Evolutionary conservation across 192 early-diverging fungal genomes (phyloP).

Genomic region (Linnemannia hyalina): DNA sequence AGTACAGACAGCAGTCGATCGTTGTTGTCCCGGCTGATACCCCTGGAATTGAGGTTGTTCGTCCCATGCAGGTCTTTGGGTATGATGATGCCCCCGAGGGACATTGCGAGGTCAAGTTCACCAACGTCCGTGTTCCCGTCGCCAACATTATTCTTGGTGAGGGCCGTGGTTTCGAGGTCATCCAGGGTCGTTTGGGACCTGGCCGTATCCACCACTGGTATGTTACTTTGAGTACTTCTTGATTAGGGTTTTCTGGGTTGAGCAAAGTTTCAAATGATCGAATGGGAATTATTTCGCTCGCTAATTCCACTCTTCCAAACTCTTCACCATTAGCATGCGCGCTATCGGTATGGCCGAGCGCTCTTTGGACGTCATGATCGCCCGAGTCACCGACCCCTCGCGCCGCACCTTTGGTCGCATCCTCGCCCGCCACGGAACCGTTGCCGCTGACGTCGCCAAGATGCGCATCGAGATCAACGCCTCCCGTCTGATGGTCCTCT

Average conservation of each 20-base stretch:
- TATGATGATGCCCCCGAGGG: constrained; percentile 98
- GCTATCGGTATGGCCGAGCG: constrained; percentile 93
- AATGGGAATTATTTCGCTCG: background rate
- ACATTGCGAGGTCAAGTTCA: constrained; percentile 93
- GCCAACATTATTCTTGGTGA: constrained; percentile 92
- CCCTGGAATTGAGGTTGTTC: constrained; percentile 83
- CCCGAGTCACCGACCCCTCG: constrained; percentile 78
- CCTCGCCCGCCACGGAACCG: constrained; percentile 85
- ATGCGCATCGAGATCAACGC: constrained; percentile 92
- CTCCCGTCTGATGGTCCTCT: constrained; percentile 89
- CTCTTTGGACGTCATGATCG: constrained; percentile 85
- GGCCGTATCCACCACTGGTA: constrained; percentile 95
- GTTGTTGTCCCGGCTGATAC: constrained; percentile 88
- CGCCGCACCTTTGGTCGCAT: constrained; percentile 90
- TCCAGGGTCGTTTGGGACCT: constrained; percentile 96
- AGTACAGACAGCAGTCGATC: constrained; percentile 89
- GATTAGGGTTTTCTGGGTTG: background rate
- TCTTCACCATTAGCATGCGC: constrained; percentile 73
- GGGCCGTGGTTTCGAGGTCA: constrained; percentile 96
- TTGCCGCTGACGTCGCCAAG: constrained; percentile 82
- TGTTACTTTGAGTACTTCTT: background rate
- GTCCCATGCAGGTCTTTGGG: constrained; percentile 90
- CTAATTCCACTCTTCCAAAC: background rate
- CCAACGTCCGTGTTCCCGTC: constrained; percentile 85
- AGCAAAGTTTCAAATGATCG: background rate